phyloP scores from a whole-genome alignment of 495 filamentous ascomycete species.

The Tuber brumale region DNA sequence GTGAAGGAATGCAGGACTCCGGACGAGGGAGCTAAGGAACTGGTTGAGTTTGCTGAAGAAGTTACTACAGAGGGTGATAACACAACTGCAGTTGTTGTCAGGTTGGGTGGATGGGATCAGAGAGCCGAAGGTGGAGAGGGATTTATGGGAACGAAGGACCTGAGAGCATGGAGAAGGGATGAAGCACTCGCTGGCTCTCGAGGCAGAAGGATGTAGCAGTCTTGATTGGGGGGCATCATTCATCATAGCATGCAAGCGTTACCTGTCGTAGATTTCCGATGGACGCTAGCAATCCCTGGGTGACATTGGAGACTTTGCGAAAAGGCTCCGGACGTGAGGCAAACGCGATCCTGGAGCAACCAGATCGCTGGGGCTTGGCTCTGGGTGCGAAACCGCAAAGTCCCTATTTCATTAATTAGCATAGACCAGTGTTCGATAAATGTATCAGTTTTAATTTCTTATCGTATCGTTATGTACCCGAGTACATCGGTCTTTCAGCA shows the following conservation, averaged over 20 bases:
- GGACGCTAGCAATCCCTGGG: neutral
- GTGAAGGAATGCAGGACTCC: conserved; percentile 89
- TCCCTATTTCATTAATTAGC: conserved; percentile 1
- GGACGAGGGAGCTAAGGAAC: conserved; percentile 68
- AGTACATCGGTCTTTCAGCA: neutral
- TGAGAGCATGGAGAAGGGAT: conserved; percentile 72
- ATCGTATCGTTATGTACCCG: neutral
- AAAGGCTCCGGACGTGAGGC: neutral
- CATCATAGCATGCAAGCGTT: neutral
- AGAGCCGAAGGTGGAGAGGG: conserved; percentile 80
- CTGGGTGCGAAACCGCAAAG: neutral
- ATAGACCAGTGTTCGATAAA: neutral
- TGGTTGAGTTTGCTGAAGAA: conserved; percentile 83
- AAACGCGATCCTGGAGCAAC: neutral
- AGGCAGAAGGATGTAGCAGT: conserved; percentile 48
- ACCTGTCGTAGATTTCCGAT: neutral
- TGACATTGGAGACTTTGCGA: neutral
- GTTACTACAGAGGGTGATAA: conserved; percentile 79
- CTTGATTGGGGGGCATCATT: neutral
- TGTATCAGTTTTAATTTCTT: neutral
- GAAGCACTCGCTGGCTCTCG: conserved; percentile 81
- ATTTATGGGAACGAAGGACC: conserved; percentile 81
- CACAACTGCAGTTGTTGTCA: conserved; percentile 85
- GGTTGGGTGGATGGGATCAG: conserved; percentile 92
- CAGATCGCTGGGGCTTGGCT: neutral